Base-by-base conservation (phyloP, 2,329 filamentous ascomycete species). In the Dichotomopilus funicola region DNA sequence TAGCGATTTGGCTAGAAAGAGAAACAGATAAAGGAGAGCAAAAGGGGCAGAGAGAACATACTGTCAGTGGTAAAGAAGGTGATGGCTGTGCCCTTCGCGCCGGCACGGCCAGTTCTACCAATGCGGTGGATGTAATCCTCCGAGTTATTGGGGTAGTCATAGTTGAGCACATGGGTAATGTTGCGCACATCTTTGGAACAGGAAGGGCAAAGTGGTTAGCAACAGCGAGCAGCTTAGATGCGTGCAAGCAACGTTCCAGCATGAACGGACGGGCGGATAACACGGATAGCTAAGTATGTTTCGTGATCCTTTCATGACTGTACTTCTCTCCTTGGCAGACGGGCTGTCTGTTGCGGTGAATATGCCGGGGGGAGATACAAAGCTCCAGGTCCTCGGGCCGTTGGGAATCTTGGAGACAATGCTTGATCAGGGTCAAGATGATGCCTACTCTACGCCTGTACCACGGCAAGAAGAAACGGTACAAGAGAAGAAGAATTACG, bases 81-180 rank as follows among this genome's bases (percentile, higher is more conserved):
- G 71, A 97, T 97, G 72, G 94, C 94, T 67, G 91, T 97, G 77
- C 94, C 94, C 63, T 87, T 89, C 68, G 87, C 87, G 77, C 94
- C 94, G 71, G 94, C 92, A 80, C 92, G 89, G 67, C 94, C 92
- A 67, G 94, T 97, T 77, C 94, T 88, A 68, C 94, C 94, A 73
- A 92, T 94, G 73, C 94, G 88, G 72, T 96, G 94, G 66, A 97
- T 95, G 70, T 97, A 97, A 71, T 97, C 92, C 78, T 99, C 94
- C 68, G 94, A 85, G 76, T 97, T 97, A 81, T 97, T 97, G 74
- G 92, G 92, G 77, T 97, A 97, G 75, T 97, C 94, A 89, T 97
- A 96, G 86, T 97, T 97, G 78, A 99, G 83, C 77, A 99, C 94
- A 79, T 99, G 94, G 77, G 94, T 97, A 80, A 99, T 99, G 83